Evolutionary conservation across 129 eudicot species (phyloP), one percentile per base, ranked within the genome.

Genomic region (Flaveria bidentis): DNA sequence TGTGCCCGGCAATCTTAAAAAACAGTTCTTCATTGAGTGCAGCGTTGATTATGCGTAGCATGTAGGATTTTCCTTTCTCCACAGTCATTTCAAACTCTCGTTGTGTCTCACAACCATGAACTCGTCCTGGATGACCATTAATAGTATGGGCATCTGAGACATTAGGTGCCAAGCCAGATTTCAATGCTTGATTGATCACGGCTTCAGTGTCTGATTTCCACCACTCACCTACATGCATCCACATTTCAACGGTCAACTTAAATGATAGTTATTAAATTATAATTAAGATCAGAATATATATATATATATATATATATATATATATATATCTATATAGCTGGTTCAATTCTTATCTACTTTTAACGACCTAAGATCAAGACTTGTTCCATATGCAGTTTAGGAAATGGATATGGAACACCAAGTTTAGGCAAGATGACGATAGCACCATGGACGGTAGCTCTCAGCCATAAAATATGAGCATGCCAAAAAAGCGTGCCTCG

Each of bases 11-110:
- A 46, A 89, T 87, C 72, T 86, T 89, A 78, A 89, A 89, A 80
- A 89, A 89, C 28, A 89, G 88, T 61, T 89, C 96, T 78, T 89
- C 96, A 53, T 89, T 89, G 85, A 89, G 91, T 69, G 89, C 96
- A 75, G 96, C 91, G 73, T 87, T 89, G 77, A 89, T 71, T 12
- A 89, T 79, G 15, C 96, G 89, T 55, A 89, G 82, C 87, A 89
- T 76, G 79, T 89, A 89, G 3, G 88, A 74, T 78, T 89, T 87
- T 62, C 91, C 91, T 2, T 81, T 76, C 12, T 88, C 82, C 11
- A 87, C 91, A 23, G 68, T 85, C 53, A 89, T 44, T 7, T 75
- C 76, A 81, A 74, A 89, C 52, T 86, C 89, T 10, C 87, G 82
- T 78, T 82, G 77, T 42, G 89, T 33, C 3, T 63, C 41, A 57